Base-by-base conservation (phyloP, 352 stramenopile species). In the Phytophthora aleatoria region DNA sequence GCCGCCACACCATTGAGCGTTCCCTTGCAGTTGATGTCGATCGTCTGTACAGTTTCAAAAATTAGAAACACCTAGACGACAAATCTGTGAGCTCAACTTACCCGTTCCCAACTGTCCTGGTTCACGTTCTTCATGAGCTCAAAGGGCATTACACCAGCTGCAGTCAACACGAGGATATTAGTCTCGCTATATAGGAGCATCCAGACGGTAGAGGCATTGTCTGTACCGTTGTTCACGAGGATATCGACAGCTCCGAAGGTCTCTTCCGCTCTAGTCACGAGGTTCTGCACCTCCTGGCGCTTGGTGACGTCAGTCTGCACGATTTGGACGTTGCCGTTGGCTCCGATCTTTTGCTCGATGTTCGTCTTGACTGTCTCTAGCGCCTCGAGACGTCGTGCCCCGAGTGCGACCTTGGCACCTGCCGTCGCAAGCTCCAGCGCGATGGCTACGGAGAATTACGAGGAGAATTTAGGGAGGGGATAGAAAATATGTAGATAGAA, bases 11-110 rank as follows among this genome's bases (percentile, higher is more conserved):
- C 90, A 69, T 97, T 95, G 57, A 97, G 83, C 16, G 87, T 80
- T 30, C 92, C 94, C 65, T 97, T 97, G 79, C 90, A 97, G 74
- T 98, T 98, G 42, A 98, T 91, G 70, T 98, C 92, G 44, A 98
- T 90, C 11, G 86, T 96, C 66, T 77, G 16, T 12, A 58, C n/a
- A 61, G 9, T 20, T 52, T 11, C 8, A 56, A 49, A 16, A 33
- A 13, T 61, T 28, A 70, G 20, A 59, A 63, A 12, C 16, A 7
- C 7, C 20, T 38, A 38, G 45, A 27, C 10, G 9, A 20, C 24
- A 27, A 20, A 16, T n/a, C 15, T 31, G 0, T 47, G 6, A 48
- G 6, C 10, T 20, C 26, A 42, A 35, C 60, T 49, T 30, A 77
- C 70, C 44, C 72, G 75, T 50, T 97, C 85, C 92, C 94, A 98